These are phyloP conservation scores for Leccinum fallax DNA, from an alignment of 1,284 basidiomycete genomes.

Conservation along the genomic window DNA sequence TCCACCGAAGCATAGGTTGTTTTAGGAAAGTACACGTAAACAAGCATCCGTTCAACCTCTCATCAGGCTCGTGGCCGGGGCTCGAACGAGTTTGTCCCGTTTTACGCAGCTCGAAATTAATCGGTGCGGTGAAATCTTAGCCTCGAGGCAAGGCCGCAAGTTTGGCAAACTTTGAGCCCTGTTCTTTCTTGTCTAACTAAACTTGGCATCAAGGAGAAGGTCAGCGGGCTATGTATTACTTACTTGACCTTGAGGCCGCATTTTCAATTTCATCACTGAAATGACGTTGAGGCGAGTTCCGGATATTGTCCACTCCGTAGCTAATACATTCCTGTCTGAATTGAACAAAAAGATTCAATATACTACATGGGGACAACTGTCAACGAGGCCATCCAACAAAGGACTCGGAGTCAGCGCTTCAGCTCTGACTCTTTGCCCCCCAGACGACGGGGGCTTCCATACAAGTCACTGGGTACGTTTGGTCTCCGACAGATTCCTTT, in stretches of 20 bases:
- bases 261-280: neutral
- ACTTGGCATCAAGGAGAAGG: neutral
- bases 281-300: neutral
- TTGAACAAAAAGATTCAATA: constrained; percentile 4
- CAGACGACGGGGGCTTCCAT: constrained; percentile 4
- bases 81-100: neutral
- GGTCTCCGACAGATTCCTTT: constrained; percentile 9
- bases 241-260: neutral
- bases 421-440: constrained; percentile 4
- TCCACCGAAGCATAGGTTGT: constrained; percentile 1
- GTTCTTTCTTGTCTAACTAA: neutral
- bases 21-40: constrained; percentile 5
- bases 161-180: neutral
- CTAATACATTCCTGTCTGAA: neutral
- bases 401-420: constrained; percentile 2
- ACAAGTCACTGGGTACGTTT: neutral
- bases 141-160: constrained; percentile 1
- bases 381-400: constrained; percentile 8
- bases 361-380: constrained; percentile 15
- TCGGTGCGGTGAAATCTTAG: neutral
- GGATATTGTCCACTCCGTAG: neutral
- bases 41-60: neutral
- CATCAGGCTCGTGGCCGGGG: constrained; percentile 8
- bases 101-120: neutral
- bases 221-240: neutral